Evolutionary conservation across 2,329 filamentous ascomycete species (phyloP), one percentile per base, ranked within the genome.

Genomic region (Coleophoma eucalyptorum): DNA sequence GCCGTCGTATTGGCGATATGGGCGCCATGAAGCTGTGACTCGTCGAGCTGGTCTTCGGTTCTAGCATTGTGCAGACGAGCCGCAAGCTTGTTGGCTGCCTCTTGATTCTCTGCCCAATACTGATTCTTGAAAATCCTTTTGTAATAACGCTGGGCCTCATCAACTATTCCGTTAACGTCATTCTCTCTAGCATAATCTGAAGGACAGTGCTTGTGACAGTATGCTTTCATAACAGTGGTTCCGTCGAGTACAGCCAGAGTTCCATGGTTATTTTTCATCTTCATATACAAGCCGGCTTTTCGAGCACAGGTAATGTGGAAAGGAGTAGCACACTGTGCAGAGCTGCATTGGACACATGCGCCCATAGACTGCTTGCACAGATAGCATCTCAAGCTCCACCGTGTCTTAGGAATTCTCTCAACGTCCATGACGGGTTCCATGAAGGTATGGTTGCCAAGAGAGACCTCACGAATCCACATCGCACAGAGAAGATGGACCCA

Each of bases 341-440:
- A 97, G 54, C 92, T 90, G 69, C 94, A 99, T 69, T 99, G 94
- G 54, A 99, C 97, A 69, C 93, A 97, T 38, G 94, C 93, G 19
- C 94, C 94, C 94, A 99, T 99, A 62, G 86, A 88, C 70, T 99
- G 94, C 58, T 91, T 87, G 72, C 94, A 99, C 51, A 99, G 95
- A 68, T 99, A 99, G 72, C 94, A 99, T 38, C 82, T 86, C 64
- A 97, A 75, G 67, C 89, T 95, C 94, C 94, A 99, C 55, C 94
- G 82, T 54, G 86, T 92, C 66, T 91, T 94, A 1, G 94, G 94
- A 3, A 99, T 93, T 69, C 97, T 97, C 67, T 99, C 94, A 34
- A 99, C 90, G 60, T 97, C 94, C 77, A 94, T 95, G 46, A 99
- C 91, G 0, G 94, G 94, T 65, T 99, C 94, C 90, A 97, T 97